Evolutionary conservation across 345 rosid species (phyloP).

Genomic region (Acer campestre): DNA sequence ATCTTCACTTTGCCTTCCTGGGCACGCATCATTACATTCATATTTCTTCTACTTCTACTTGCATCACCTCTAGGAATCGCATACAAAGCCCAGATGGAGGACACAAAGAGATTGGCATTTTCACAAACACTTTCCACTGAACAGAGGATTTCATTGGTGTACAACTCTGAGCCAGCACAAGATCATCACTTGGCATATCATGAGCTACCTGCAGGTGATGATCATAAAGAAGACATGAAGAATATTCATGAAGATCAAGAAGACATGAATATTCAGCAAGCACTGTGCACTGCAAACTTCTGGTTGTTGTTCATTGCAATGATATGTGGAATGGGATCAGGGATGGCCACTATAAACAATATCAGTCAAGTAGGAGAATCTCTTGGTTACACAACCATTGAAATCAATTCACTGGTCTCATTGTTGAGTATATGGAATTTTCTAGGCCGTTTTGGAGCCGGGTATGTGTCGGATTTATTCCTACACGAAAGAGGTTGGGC

Average conservation of each 20-base stretch:
- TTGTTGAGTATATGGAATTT: constrained; percentile 91
- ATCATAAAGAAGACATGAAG: too few relatives aligned
- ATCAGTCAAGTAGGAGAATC: constrained; percentile 57
- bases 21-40: constrained; percentile 47
- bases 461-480: constrained; percentile 65
- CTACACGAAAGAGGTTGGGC: constrained; percentile 67
- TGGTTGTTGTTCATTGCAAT: constrained; percentile 52
- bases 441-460: constrained; percentile 89
- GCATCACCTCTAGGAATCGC: constrained; percentile 62
- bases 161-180: constrained; percentile 15
- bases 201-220: neutral
- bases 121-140: constrained; percentile 30
- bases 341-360: constrained; percentile 52
- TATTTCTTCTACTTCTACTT: constrained; percentile 53
- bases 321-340: constrained; percentile 64
- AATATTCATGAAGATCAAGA: constrained; percentile 1
- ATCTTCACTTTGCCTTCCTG: constrained; percentile 47
- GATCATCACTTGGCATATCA: constrained; percentile 19
- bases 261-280: constrained; percentile 40
- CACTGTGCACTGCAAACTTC: constrained; percentile 38
- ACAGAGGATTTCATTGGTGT: constrained; percentile 24
- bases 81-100: constrained; percentile 51
- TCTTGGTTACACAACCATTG: constrained; percentile 48
- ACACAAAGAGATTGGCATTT: constrained; percentile 20
- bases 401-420: constrained; percentile 72